A percentile compares a stretch with the other conserved stretches of the same genome.
phyloP scores from a whole-genome alignment of 176 grass and related monocot genomes.

The Thinopyrum elongatum region DNA sequence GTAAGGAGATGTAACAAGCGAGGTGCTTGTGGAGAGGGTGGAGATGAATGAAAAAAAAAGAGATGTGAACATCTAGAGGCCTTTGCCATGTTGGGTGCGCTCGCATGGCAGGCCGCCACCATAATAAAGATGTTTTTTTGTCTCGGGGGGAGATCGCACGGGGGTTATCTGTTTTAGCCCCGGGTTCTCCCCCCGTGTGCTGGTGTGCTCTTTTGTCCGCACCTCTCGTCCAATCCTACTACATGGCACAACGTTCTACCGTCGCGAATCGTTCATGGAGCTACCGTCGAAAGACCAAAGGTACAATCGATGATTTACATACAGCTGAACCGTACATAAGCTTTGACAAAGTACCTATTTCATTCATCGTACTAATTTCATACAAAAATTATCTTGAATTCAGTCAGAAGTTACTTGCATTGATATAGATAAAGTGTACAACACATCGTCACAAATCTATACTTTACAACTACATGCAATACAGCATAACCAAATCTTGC shows the following conservation, averaged over 20 bases:
- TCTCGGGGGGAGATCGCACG: constrained; percentile 60
- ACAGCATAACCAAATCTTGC: too few relatives aligned
- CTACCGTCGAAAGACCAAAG: constrained; percentile 5
- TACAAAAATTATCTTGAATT: too few relatives aligned
- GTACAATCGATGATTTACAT: constrained; percentile 21
- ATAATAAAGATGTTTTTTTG: constrained; percentile 50
- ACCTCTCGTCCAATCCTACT: not conserved
- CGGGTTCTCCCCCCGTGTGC: constrained; percentile 51
- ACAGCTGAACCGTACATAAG: not conserved
- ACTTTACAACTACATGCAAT: too few relatives aligned
- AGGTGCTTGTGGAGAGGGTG: not conserved
- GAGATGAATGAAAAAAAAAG: not conserved
- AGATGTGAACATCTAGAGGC: constrained; percentile 40
- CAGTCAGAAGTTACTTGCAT: too few relatives aligned
- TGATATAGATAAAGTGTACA: too few relatives aligned
- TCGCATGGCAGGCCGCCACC: constrained; percentile 68
- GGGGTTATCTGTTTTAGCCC: constrained; percentile 25
- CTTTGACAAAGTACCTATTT: rapidly evolving
- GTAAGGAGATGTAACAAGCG: constrained; percentile 44
- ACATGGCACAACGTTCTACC: not conserved
- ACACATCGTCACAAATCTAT: too few relatives aligned
- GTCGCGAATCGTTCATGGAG: constrained; percentile 5
- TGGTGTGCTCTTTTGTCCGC: not conserved
- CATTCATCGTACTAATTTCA: not conserved
- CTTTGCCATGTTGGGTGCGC: constrained; percentile 86